Conservation (phyloP, 2,329 filamentous ascomycete genomes). For the Cryphonectria nitschkei region DNA sequence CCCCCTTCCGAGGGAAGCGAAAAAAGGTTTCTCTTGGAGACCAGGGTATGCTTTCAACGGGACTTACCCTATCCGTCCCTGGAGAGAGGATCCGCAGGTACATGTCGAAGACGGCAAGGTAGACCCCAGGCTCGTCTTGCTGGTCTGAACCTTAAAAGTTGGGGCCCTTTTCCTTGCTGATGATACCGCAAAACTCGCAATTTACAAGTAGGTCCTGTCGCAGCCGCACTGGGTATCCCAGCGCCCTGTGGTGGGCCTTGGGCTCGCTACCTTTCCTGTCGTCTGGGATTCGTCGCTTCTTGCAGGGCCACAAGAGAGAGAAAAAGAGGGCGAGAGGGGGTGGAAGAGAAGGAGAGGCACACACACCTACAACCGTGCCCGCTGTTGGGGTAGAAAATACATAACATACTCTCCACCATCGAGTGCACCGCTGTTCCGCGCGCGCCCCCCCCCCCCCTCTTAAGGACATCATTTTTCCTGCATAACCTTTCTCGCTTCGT, state of each 20-base stretch:
- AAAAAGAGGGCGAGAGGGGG: too few species aligned
- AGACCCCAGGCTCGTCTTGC: slow-evolving; percentile 18
- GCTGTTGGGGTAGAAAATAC: slow-evolving; percentile 2
- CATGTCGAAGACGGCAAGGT: slow-evolving; percentile 21
- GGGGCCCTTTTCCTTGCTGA: slow-evolving; percentile 23
- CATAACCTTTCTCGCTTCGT: not conserved
- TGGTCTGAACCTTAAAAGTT: slow-evolving; percentile 24
- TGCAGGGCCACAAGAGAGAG: not conserved
- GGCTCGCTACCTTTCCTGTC: slow-evolving; percentile 16
- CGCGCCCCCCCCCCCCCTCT: not conserved
- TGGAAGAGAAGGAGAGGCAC: not conserved
- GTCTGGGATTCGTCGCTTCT: slow-evolving; percentile 26
- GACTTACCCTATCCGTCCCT: slow-evolving; percentile 21
- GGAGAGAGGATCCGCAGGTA: slow-evolving; percentile 11
- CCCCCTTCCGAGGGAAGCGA: slow-evolving; percentile 24
- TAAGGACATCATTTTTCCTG: not conserved
- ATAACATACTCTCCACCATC: not conserved
- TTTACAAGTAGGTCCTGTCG: slow-evolving; percentile 14
- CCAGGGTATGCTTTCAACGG: slow-evolving; percentile 18
- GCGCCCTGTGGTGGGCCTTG: slow-evolving; percentile 8
- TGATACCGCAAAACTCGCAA: slow-evolving; percentile 16
- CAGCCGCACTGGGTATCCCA: slow-evolving; percentile 22
- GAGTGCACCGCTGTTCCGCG: not conserved
- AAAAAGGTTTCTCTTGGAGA: not conserved
- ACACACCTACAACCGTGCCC: not conserved